A percentile compares a stretch with the other conserved stretches of the same genome.
phyloP scores from a whole-genome alignment of 768 basidiomycete genomes.

The Trametes cinnabarina region DNA sequence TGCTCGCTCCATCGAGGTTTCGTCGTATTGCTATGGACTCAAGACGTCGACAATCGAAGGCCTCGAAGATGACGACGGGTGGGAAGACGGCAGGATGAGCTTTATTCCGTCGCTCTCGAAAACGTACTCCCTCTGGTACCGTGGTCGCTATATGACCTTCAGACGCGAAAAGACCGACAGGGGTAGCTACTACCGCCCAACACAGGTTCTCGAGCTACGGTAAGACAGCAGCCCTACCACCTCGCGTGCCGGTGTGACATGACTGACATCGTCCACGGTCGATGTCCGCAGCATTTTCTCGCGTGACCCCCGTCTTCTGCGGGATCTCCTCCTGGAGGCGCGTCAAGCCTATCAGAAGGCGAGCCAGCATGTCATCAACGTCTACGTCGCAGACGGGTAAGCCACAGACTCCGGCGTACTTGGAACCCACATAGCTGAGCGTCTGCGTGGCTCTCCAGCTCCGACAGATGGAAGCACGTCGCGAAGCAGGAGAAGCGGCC shows the following conservation, averaged over 20 bases:
- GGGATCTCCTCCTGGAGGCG: slow-evolving; percentile 52
- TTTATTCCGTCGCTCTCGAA: slow-evolving; percentile 43
- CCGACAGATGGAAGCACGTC: slow-evolving; percentile 51
- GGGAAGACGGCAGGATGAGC: slow-evolving; percentile 16
- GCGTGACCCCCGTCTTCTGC: slow-evolving; percentile 44
- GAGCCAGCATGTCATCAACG: slow-evolving; percentile 48
- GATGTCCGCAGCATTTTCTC: slow-evolving; percentile 45
- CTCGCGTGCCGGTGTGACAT: neutral
- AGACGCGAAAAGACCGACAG: slow-evolving; percentile 37
- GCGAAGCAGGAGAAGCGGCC: slow-evolving; percentile 63
- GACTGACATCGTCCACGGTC: neutral
- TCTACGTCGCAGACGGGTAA: slow-evolving; percentile 50
- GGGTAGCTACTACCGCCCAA: slow-evolving; percentile 32
- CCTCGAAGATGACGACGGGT: slow-evolving; percentile 5
- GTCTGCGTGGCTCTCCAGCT: neutral
- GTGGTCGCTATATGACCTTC: slow-evolving; percentile 31
- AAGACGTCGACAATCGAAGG: neutral
- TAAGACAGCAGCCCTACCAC: slow-evolving; percentile 32
- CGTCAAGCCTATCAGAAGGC: slow-evolving; percentile 50
- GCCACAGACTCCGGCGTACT: slow-evolving; percentile 2
- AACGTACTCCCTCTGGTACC: slow-evolving; percentile 49
- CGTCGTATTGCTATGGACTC: slow-evolving; percentile 14
- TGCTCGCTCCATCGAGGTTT: slow-evolving; percentile 23
- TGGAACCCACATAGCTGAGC: neutral
- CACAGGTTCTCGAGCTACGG: slow-evolving; percentile 44